Percentiles rank a stretch among this genome's conserved stretches.
Evolutionary conservation across 441 rosid species (phyloP).

Genomic region (Metrosideros polymorpha): DNA sequence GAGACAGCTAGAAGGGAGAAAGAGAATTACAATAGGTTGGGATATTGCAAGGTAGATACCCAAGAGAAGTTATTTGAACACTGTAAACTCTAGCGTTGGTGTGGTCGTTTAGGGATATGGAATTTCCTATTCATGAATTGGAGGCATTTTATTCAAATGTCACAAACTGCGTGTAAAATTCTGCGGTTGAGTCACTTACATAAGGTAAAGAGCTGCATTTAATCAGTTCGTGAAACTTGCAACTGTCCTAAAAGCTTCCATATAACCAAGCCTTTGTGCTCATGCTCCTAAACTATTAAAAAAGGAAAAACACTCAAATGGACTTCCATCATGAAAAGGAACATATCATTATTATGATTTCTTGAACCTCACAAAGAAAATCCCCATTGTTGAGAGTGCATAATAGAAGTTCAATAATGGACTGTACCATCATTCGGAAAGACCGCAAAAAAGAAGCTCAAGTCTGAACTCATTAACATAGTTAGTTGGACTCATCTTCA

Average conservation of each 20-base stretch:
- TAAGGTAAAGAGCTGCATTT: not conserved
- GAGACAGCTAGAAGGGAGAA: not conserved
- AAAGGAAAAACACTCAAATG: not conserved
- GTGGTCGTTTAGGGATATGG: not conserved
- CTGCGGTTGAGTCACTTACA: not conserved
- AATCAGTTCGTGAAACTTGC: not conserved
- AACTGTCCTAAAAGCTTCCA: not conserved
- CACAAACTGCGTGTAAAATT: fast-evolving
- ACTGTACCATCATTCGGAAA: too few species aligned
- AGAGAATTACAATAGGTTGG: not conserved
- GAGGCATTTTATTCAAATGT: not conserved
- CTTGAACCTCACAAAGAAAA: not conserved
- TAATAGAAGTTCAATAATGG: too few species aligned
- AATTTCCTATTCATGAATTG: not conserved
- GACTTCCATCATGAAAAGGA: not conserved
- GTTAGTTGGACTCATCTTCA: too few species aligned
- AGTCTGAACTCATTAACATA: too few species aligned
- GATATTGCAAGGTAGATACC: not conserved
- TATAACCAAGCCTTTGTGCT: not conserved
- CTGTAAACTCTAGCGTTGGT: not conserved
- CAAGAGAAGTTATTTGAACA: not conserved
- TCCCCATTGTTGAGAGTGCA: too few species aligned
- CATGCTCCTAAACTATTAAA: not conserved
- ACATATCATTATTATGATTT: not conserved
- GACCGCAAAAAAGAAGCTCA: too few species aligned